These are phyloP conservation scores for Macroventuria anomochaeta DNA, from an alignment of 2,329 filamentous ascomycete species.

Conservation along the genomic window DNA sequence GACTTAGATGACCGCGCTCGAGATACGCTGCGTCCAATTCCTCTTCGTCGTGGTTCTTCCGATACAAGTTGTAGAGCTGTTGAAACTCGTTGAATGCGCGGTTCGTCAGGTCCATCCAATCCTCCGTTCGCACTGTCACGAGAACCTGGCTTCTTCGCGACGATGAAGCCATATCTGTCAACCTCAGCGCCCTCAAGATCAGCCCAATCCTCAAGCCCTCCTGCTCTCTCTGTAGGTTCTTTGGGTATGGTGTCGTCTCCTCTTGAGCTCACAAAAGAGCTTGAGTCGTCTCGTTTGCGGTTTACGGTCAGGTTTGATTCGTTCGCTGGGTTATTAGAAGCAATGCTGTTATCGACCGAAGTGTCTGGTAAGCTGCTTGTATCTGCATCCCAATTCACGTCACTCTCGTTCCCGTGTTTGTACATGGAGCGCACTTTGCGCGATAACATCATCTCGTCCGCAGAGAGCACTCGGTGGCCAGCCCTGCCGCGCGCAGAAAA, in stretches of 20 bases:
- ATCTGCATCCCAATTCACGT: conserved; percentile 52
- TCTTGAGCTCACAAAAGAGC: conserved; percentile 39
- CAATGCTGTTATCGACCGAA: conserved; percentile 34
- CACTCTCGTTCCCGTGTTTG: conserved; percentile 64
- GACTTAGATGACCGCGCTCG: conserved; percentile 53
- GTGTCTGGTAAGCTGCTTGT: conserved; percentile 23
- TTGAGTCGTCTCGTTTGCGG: conserved; percentile 33
- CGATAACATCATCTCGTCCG: conserved; percentile 68
- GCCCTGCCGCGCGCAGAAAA: conserved; percentile 45
- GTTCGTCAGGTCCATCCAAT: conserved; percentile 41
- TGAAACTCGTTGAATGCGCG: conserved; percentile 63
- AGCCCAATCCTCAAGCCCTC: conserved; percentile 70
- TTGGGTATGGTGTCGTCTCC: conserved; percentile 49
- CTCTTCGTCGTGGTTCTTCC: conserved; percentile 61
- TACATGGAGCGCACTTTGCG: conserved; percentile 70
- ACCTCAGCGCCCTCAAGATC: conserved; percentile 65
- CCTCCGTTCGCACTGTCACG: conserved; percentile 36
- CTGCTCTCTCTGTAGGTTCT: conserved; percentile 64
- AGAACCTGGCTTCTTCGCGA: conserved; percentile 50
- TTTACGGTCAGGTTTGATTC: conserved; percentile 37
- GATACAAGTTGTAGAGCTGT: conserved; percentile 65
- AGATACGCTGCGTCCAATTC: conserved; percentile 58
- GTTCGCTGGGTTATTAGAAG: conserved; percentile 31
- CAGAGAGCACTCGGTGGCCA: conserved; percentile 61
- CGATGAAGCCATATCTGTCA: conserved; percentile 71